Evolutionary conservation across 2,329 filamentous ascomycete species (phyloP).

Genomic region (Amauroascus niger): DNA sequence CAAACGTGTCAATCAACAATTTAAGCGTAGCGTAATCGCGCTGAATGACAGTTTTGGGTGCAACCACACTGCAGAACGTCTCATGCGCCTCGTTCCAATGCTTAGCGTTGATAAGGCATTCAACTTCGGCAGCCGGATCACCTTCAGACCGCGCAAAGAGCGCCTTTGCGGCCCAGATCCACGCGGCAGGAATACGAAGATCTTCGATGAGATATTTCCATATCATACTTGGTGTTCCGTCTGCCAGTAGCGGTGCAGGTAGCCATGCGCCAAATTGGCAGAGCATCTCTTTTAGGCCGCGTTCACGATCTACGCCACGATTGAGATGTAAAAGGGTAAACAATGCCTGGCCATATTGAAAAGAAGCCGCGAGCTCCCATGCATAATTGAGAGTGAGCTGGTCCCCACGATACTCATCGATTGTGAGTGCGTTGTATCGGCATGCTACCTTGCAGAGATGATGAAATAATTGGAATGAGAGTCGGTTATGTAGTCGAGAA

Average conservation of each 20-base stretch:
- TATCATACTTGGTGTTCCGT: constrained; percentile 31
- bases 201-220: constrained; percentile 54
- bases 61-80: constrained; percentile 70
- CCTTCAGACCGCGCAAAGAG: constrained; percentile 66
- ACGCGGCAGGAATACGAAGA: constrained; percentile 61
- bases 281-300: constrained; percentile 62
- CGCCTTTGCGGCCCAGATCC: constrained; percentile 84
- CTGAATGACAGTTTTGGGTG: constrained; percentile 70
- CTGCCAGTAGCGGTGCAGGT: constrained; percentile 46
- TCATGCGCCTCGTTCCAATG: constrained; percentile 73
- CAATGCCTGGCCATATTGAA: constrained; percentile 59
- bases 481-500: constrained; percentile 61
- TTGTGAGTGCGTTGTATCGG: constrained; percentile 42
- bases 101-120: constrained; percentile 67
- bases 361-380: constrained; percentile 43
- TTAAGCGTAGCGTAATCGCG: constrained; percentile 64
- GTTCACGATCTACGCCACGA: constrained; percentile 51
- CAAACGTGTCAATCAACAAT: constrained; percentile 61
- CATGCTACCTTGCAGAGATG: constrained; percentile 44
- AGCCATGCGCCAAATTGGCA: constrained; percentile 61
- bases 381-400: constrained; percentile 55
- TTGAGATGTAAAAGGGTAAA: constrained; percentile 73
- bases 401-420: constrained; percentile 54
- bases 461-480: constrained; percentile 78
- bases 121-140: constrained; percentile 61